Evolutionary conservation across 768 basidiomycete species (phyloP), one percentile per base, ranked within the genome.

Genomic region (Kwoniella sp.): DNA sequence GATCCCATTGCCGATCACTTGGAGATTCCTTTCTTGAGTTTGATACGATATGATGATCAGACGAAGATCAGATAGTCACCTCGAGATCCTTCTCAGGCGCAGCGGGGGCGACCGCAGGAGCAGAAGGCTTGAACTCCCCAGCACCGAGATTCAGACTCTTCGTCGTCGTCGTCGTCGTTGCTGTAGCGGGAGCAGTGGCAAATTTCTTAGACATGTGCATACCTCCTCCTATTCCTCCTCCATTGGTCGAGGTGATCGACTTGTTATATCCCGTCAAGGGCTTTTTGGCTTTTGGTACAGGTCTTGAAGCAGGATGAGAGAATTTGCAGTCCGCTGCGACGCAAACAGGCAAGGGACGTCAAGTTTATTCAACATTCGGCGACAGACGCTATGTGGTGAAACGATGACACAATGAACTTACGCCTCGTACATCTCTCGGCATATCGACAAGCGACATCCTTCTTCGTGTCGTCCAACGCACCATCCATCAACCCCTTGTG

Each of bases 301-400:
- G 68, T 44, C 74, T 25, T 6, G 69, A 68, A 60, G 90, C 87
- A 0, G 95, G 95, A 76, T 99, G 95, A 67, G 90, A 87, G 84
- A 89, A 99, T n/a, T 87, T 81, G 79, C 95, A 98, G 67, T 87
- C 85, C 33, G 87, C 86, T 82, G n/a, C n/a, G n/a, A n/a, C n/a
- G n/a, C n/a, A n/a, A n/a, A n/a, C n/a, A n/a, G n/a, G n/a, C n/a
- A 62, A 1, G n/a, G 4, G 30, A 33, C 48, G 47, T 22, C 25
- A 6, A 49, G 48, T 10, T 49, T 10, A 49, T 5, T n/a, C 2
- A 56, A 24, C 17, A 30, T 24, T 22, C 48, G 21, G 37, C 33
- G 25, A 21, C n/a, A n/a, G n/a, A n/a, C n/a, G n/a, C n/a, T n/a
- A n/a, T n/a, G n/a, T n/a, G n/a, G n/a, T n/a, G n/a, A n/a, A n/a